Conservation (phyloP, 208 protist species). For the Crithidia sp. region DNA sequence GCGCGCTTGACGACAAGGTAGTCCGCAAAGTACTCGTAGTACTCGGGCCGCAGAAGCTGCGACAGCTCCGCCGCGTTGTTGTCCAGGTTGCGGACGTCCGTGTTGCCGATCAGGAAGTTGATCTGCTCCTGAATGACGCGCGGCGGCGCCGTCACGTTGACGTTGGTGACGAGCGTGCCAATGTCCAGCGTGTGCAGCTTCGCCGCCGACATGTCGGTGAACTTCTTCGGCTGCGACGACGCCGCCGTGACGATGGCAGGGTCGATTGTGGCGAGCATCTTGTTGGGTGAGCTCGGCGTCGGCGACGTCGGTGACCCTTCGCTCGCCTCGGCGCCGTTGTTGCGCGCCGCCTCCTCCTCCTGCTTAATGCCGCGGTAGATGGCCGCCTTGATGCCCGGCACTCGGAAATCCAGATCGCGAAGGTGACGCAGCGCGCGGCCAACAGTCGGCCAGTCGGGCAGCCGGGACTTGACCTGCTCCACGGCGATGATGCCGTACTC, state of each 20-base stretch:
- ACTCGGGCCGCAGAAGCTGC: constrained; percentile 82
- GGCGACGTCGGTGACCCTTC: constrained; percentile 30
- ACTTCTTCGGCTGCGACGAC: constrained; percentile 36
- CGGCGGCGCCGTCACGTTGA: constrained; percentile 79
- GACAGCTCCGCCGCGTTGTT: constrained; percentile 82
- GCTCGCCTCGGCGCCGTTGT: constrained; percentile 21
- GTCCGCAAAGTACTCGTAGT: constrained; percentile 94
- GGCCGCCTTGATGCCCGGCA: constrained; percentile 90
- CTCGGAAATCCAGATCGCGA: constrained; percentile 85
- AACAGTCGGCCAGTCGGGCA: constrained; percentile 97
- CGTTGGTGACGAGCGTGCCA: constrained; percentile 73
- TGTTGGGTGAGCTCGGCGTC: constrained; percentile 31
- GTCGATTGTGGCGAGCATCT: constrained; percentile 49
- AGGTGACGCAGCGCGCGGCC: constrained; percentile 80
- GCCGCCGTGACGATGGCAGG: constrained; percentile 72
- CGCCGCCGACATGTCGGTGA: constrained; percentile 51
- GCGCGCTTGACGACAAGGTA: constrained; percentile 99
- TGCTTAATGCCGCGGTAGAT: constrained; percentile 86
- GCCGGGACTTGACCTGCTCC: constrained; percentile 92
- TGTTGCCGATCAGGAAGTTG: constrained; percentile 94
- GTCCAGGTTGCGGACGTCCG: constrained; percentile 84
- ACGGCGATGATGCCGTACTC: constrained; percentile 97
- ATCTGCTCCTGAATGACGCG: constrained; percentile 91
- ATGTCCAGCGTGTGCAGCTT: constrained; percentile 91
- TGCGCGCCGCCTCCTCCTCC: constrained; percentile 53